phyloP scores from a whole-genome alignment of 2,329 filamentous ascomycete species.

The Aspergillus jensenii region DNA sequence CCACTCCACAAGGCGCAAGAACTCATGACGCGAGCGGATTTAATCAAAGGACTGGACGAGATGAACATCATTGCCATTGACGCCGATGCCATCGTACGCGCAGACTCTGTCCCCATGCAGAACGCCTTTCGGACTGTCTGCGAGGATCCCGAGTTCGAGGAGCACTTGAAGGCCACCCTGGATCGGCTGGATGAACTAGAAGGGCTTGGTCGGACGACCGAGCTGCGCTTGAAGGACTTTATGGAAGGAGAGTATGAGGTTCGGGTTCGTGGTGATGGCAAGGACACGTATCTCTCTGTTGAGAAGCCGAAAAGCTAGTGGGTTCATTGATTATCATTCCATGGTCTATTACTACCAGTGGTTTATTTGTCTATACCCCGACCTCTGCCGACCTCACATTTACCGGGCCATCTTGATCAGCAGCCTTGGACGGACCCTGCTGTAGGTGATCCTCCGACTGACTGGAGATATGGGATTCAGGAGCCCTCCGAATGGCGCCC shows the following conservation, averaged over 20 bases:
- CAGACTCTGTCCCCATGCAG: constrained; percentile 95
- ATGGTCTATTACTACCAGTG: no score
- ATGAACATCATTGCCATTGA: constrained; percentile 96
- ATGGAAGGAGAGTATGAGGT: constrained; percentile 80
- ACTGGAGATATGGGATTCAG: neutral
- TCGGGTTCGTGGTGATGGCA: neutral
- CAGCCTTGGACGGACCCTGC: neutral
- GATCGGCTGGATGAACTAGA: constrained; percentile 87
- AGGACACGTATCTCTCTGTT: constrained; percentile 4
- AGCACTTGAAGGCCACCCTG: constrained; percentile 78
- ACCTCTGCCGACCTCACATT: neutral
- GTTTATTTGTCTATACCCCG: neutral
- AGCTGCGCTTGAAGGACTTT: constrained; percentile 92
- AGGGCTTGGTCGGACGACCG: constrained; percentile 86
- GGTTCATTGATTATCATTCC: no score
- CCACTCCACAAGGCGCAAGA: constrained; percentile 80
- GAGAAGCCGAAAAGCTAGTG: neutral
- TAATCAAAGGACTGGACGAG: constrained; percentile 88
- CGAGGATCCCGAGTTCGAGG: constrained; percentile 70
- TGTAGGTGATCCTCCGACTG: neutral
- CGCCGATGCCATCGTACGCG: constrained; percentile 78
- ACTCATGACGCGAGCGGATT: constrained; percentile 94
- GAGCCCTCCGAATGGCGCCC: neutral
- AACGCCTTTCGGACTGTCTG: constrained; percentile 86
- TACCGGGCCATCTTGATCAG: neutral